phyloP scores from a whole-genome alignment of 331 rosid species.

The Rhamnella rubrinervis region DNA sequence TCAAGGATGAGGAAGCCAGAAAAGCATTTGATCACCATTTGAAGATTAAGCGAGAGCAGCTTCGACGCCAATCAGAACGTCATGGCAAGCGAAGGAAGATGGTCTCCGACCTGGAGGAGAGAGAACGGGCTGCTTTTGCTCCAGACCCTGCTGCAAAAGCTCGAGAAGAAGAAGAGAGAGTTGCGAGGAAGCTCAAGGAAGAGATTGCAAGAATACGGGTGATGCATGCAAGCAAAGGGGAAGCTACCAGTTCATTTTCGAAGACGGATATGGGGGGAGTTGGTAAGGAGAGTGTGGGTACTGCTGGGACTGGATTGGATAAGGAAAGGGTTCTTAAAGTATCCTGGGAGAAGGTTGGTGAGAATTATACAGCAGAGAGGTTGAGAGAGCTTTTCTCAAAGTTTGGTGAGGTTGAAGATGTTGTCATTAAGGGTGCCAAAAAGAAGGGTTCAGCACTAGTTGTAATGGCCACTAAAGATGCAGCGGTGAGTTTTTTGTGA shows the following conservation, averaged over 20 bases:
- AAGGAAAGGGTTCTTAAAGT: slow-evolving; percentile 76
- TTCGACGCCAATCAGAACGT: slow-evolving; percentile 63
- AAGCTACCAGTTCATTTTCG: slow-evolving; percentile 10
- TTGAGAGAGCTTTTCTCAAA: slow-evolving; percentile 63
- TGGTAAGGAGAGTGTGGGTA: slow-evolving; percentile 35
- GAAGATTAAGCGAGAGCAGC: slow-evolving; percentile 67
- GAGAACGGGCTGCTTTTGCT: slow-evolving; percentile 65
- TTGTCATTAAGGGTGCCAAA: slow-evolving; percentile 68
- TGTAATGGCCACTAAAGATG: slow-evolving; percentile 79
- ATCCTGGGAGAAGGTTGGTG: slow-evolving; percentile 85
- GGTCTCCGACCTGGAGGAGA: slow-evolving; percentile 85
- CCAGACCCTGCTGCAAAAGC: slow-evolving; percentile 48
- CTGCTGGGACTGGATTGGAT: slow-evolving; percentile 41
- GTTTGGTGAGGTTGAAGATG: slow-evolving; percentile 90
- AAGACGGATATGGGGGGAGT: slow-evolving; percentile 31
- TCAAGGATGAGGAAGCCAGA: slow-evolving; percentile 77
- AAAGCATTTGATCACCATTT: slow-evolving; percentile 71
- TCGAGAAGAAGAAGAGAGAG: slow-evolving; percentile 70
- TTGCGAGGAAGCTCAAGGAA: slow-evolving; percentile 61
- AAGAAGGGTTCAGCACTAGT: slow-evolving; percentile 89
- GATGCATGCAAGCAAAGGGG: slow-evolving; percentile 61
- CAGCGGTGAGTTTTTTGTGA: slow-evolving; percentile 54
- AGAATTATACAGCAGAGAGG: slow-evolving; percentile 66
- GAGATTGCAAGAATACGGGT: slow-evolving; percentile 76
- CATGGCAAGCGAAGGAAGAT: slow-evolving; percentile 73